A percentile compares a stretch with the other conserved stretches of the same genome.
Conservation (phyloP, 129 eudicot genomes). For the Chrysanthemum lavandulifolium region DNA sequence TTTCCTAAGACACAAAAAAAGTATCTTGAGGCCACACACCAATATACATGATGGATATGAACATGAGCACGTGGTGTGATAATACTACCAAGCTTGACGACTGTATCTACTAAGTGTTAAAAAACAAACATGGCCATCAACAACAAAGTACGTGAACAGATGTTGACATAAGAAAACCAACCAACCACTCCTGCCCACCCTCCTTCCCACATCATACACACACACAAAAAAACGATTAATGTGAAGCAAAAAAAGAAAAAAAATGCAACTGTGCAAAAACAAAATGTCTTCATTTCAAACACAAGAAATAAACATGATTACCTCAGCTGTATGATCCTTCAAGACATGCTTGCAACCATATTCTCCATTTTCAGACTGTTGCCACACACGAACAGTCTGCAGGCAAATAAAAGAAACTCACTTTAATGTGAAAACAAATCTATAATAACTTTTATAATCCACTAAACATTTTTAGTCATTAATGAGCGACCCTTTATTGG, state of each 20-base stretch:
- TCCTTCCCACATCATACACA: background rate
- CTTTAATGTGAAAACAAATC: background rate
- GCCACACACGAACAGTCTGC: constrained; percentile 97
- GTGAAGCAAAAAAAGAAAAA: background rate
- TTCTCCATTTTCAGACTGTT: constrained; percentile 79
- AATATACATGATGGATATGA: background rate
- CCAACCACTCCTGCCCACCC: background rate
- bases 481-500: no score
- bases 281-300: constrained; percentile 1
- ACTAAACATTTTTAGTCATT: constrained; percentile 6
- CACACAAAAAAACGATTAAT: no score
- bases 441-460: background rate
- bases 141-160: background rate
- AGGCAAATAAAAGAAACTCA: constrained; percentile 12
- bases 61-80: background rate
- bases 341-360: constrained; percentile 74
- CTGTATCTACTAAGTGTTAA: background rate
- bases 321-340: constrained; percentile 97
- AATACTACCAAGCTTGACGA: background rate
- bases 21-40: background rate
- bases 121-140: no score
- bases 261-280: background rate
- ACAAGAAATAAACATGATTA: constrained; percentile 25
- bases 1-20: background rate
- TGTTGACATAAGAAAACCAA: background rate